Evolutionary conservation across 345 rosid species (phyloP), one percentile per base, ranked within the genome.

Genomic region (Bruguiera gymnorhiza): DNA sequence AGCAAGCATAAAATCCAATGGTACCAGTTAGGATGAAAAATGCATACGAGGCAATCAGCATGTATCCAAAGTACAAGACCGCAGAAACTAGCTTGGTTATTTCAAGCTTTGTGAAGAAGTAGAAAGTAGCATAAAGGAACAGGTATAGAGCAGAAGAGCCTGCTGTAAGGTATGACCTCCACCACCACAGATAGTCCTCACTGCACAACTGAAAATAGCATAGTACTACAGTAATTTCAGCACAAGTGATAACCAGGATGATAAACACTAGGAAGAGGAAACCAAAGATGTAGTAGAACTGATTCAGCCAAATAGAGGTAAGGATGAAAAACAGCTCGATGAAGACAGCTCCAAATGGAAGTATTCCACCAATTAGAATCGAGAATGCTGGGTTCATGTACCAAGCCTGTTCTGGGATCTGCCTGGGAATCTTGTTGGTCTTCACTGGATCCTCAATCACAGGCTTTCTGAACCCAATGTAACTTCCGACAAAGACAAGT

Each of bases 131-230:
- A 65, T 81, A 81, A 26, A 81, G 66, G 79, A 81, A 81, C 39
- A 81, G 84, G 70, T 81, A 81, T 15, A 81, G 64, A 18, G 84
- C 84, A 1, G 84, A 81, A 27, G 84, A 81, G 37, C 84, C 84
- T 0, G 84, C 63, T 10, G 84, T 77, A n/a, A 81, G 77, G 69
- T 81, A 81, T 5, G 81, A 62, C 37, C 79, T 81, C 84, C 84
- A 81, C 84, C 84, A 81, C 84, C 84, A 81, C 34, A 67, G 68
- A 68, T 81, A 77, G 70, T 81, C 84, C 70, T 81, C 84, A 36
- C 78, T 81, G 76, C 84, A 81, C 67, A 81, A 51, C 79, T 81
- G 84, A 70, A 81, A 81, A 70, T 81, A 81, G 79, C 84, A 81
- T 18, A 78, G 79, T 36, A 81, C 79, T 26, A 81, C 60, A 0